A percentile compares a stretch with the other conserved stretches of the same genome.
Conservation (phyloP, 164 flowering plant species). For the Aristolochia contorta region DNA sequence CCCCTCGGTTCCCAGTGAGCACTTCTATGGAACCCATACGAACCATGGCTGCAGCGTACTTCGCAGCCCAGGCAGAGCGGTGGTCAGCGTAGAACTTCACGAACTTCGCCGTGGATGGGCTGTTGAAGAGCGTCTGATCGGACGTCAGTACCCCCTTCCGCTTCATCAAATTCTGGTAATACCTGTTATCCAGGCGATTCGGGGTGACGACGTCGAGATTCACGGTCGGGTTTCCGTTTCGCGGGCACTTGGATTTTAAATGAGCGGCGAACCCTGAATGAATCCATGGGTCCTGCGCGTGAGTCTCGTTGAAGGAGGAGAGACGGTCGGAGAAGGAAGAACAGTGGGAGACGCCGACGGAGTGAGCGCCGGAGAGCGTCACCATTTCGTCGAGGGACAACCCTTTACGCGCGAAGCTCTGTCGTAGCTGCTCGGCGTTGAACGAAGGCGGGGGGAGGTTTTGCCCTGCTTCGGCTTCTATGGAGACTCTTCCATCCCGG, state of each 20-base stretch:
- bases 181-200: conserved; percentile 1
- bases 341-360: conserved; percentile 11
- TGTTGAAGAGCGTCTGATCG: conserved; percentile 4
- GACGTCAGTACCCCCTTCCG: conserved; percentile 5
- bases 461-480: conserved; percentile 8
- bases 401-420: conserved; percentile 6
- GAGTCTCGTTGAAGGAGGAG: background rate
- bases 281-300: too few species aligned
- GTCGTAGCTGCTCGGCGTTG: conserved; percentile 1
- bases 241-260: conserved; percentile 4
- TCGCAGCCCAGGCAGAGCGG: conserved; percentile 21
- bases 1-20: conserved; percentile 3
- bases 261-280: background rate
- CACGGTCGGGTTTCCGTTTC: conserved; percentile 2
- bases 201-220: conserved; percentile 2
- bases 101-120: conserved; percentile 2
- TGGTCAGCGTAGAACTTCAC: background rate
- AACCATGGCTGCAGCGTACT: conserved; percentile 6
- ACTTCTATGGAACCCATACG: conserved; percentile 6
- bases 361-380: conserved; percentile 11
- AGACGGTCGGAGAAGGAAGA: conserved; percentile 6
- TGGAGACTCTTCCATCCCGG: conserved; percentile 28
- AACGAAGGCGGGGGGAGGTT: conserved; percentile 6
- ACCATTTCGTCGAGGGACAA: conserved; percentile 14
- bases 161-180: conserved; percentile 3